Evolutionary conservation across 2,329 filamentous ascomycete genomes (phyloP).

Genomic region (Orbilia javanica): DNA sequence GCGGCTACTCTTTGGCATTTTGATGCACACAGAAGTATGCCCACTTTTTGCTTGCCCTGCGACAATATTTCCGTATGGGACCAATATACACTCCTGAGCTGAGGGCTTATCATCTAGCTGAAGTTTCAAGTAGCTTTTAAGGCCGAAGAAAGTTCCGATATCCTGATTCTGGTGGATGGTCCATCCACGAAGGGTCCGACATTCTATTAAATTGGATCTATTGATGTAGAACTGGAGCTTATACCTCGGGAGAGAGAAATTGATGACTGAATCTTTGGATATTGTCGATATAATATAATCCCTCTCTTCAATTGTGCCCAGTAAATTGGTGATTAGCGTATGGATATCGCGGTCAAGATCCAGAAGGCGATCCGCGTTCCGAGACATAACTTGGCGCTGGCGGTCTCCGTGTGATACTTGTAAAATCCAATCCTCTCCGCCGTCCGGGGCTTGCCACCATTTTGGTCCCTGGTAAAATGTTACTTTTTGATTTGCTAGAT

Average conservation of each 20-base stretch:
- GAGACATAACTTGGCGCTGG: not conserved
- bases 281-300: slow-evolving; percentile 2
- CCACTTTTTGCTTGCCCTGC: not conserved
- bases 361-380: not conserved
- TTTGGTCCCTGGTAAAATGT: slow-evolving; percentile 4
- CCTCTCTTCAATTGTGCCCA: not conserved
- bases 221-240: slow-evolving; percentile 68
- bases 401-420: not conserved
- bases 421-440: slow-evolving; percentile 12
- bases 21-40: not conserved
- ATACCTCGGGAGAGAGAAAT: slow-evolving; percentile 68
- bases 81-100: slow-evolving; percentile 51
- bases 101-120: slow-evolving; percentile 61
- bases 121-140: slow-evolving; percentile 69
- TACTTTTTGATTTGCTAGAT: not conserved
- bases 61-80: slow-evolving; percentile 12
- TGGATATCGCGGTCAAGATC: slow-evolving; percentile 9
- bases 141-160: slow-evolving; percentile 68
- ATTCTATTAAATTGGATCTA: slow-evolving; percentile 64
- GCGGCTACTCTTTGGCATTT: slow-evolving; percentile 1
- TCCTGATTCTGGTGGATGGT: slow-evolving; percentile 67
- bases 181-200: slow-evolving; percentile 70
- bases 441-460: slow-evolving; percentile 8
- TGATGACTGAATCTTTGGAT: not conserved
- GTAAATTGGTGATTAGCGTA: not conserved